A percentile compares a stretch with the other conserved stretches of the same genome.
phyloP scores from a whole-genome alignment of 1,139 yeast genomes.

The Suzukiozyma palmioleophila region DNA sequence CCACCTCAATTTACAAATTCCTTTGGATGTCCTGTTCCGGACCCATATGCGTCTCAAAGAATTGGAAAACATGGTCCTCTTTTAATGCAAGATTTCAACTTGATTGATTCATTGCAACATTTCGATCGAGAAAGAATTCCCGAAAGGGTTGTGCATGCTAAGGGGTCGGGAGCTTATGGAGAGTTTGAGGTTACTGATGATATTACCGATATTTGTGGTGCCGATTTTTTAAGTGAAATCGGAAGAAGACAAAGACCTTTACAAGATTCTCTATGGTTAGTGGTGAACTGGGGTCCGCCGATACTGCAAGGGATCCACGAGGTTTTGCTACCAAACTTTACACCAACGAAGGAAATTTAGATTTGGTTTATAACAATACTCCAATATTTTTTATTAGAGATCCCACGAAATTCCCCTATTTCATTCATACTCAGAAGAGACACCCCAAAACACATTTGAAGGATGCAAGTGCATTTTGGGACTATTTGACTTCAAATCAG shows the following conservation, averaged over 20 bases:
- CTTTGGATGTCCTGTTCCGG: slow-evolving; percentile 60
- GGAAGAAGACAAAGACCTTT: slow-evolving; percentile 64
- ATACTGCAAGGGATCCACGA: slow-evolving; percentile 79
- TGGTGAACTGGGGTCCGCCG: slow-evolving; percentile 75
- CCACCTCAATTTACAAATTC: slow-evolving; percentile 53
- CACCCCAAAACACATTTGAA: slow-evolving; percentile 72
- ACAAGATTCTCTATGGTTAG: slow-evolving; percentile 81
- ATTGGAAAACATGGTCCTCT: slow-evolving; percentile 66
- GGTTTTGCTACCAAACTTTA: slow-evolving; percentile 74
- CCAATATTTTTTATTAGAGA: slow-evolving; percentile 79
- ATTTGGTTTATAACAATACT: slow-evolving; percentile 79
- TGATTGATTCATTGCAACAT: slow-evolving; percentile 68
- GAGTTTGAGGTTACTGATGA: slow-evolving; percentile 73
- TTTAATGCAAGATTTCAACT: slow-evolving; percentile 65
- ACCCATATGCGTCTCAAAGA: slow-evolving; percentile 62
- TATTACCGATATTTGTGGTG: slow-evolving; percentile 59
- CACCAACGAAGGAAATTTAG: slow-evolving; percentile 78
- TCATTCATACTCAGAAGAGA: slow-evolving; percentile 73
- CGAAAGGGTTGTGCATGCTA: slow-evolving; percentile 81
- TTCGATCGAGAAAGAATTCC: slow-evolving; percentile 80
- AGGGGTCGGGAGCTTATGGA: slow-evolving; percentile 79
- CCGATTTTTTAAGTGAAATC: slow-evolving; percentile 62
- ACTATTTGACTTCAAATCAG: slow-evolving; percentile 50
- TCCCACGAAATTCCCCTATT: slow-evolving; percentile 76
- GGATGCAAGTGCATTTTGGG: slow-evolving; percentile 69